phyloP scores from a whole-genome alignment of 164 flowering plant species.

The Dillenia turbinata region DNA sequence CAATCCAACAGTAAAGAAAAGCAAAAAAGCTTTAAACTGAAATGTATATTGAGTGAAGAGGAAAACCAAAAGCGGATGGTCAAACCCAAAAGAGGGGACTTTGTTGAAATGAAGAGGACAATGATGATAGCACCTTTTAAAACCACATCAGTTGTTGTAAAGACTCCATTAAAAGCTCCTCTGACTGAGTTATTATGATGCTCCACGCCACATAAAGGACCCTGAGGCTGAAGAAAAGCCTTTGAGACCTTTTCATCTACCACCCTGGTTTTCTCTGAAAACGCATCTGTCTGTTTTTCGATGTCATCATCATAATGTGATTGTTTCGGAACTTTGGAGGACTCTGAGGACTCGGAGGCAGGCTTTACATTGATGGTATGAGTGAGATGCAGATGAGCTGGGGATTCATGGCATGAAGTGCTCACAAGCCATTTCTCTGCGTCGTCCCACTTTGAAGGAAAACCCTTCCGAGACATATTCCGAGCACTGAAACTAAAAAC shows the following conservation, averaged over 20 bases:
- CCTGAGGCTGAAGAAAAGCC: constrained; percentile 24
- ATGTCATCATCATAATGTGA: constrained; percentile 12
- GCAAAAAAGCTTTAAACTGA: too few relatives aligned
- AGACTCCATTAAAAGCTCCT: constrained; percentile 39
- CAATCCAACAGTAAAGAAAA: too few relatives aligned
- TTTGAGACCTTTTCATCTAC: constrained; percentile 38
- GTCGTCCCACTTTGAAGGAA: constrained; percentile 97
- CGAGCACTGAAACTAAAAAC: constrained; percentile 67
- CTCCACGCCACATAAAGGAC: constrained; percentile 24
- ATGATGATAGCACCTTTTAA: constrained; percentile 55
- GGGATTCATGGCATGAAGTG: constrained; percentile 66
- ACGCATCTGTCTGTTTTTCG: constrained; percentile 35
- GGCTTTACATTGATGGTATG: too few relatives aligned
- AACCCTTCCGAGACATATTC: constrained; percentile 45
- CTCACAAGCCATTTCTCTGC: constrained; percentile 89
- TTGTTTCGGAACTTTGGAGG: constrained; percentile 26
- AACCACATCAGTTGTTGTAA: constrained; percentile 37
- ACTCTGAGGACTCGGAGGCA: constrained; percentile 21
- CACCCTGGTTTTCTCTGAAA: constrained; percentile 49
- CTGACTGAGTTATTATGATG: constrained; percentile 17
- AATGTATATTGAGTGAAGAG: too few relatives aligned
- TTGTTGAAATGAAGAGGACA: constrained; percentile 2
- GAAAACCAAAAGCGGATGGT: neutral
- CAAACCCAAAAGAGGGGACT: neutral
- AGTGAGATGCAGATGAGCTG: constrained; percentile 37